Base-by-base conservation (phyloP, 768 basidiomycete species). In the Lentinula boryana region DNA sequence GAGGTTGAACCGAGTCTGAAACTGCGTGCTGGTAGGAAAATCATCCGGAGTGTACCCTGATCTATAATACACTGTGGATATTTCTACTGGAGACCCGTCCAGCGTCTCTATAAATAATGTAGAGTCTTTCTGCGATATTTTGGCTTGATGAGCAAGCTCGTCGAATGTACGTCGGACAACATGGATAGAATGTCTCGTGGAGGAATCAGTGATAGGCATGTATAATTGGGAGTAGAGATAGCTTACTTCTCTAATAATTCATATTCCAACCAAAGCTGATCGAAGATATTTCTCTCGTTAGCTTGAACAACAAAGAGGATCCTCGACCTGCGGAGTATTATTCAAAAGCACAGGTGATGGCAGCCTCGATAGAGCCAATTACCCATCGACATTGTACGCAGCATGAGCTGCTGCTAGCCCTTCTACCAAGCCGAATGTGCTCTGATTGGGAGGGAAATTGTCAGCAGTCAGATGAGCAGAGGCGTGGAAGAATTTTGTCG, bases 281-380 rank as follows among this genome's bases (percentile, higher is more conserved):
- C 96, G 69, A 98, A 98, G 4, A 96, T 83, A 72, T 99, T 99
- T 40, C 95, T 81, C 70, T 98, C 96, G 44, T 84, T 82, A 4
- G 85, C 80, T 67, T 95, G 95, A 0, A 93, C 85, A n/a, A 98
- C 93, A 67, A 98, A 92, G 12, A 98, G 78, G 31, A 98, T 83
- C 62, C 71, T 74, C 31, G 80, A 69, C 56, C 80, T 83, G 46
- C 21, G 41, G 32, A 63, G 60, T 13, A 59, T 49, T 36, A 52
- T 46, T 15, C 32, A 44, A 16, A 41, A 7, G 13, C 16, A 32
- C 12, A 48, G 13, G 18, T 33, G 4, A 21, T 31, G 8, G n/a
- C 46, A 49, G 21, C 31, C 31, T n/a, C 31, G 31, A 44, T 49
- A 33, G 40, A 31, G n/a, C 58, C 27, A 68, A 71, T 67, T 70